A percentile compares a stretch with the other conserved stretches of the same genome.
phyloP scores from a whole-genome alignment of 306 rosid species.

The Abrus pulchellus region DNA sequence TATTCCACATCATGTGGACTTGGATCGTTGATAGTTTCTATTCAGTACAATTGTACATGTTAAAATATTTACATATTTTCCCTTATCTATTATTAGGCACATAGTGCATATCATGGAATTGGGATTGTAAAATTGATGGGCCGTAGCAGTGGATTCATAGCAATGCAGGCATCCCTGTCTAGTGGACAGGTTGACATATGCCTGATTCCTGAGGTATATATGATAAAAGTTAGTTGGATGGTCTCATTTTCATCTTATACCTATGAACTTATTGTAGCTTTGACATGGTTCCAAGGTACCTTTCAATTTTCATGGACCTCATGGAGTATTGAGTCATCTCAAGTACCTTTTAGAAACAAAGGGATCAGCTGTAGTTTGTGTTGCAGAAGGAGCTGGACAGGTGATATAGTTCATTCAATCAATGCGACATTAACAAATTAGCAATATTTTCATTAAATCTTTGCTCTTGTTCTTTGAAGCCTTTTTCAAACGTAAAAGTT shows the following conservation, averaged over 20 bases:
- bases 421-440: slow-evolving; percentile 7
- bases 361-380: slow-evolving; percentile 96
- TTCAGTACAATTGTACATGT: neutral
- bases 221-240: slow-evolving; percentile 18
- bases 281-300: slow-evolving; percentile 67
- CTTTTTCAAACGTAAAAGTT: slow-evolving; percentile 37
- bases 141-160: slow-evolving; percentile 98
- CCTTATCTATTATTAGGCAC: slow-evolving; percentile 74
- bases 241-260: slow-evolving; percentile 29
- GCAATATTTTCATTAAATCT: neutral
- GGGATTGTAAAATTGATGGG: slow-evolving; percentile 99
- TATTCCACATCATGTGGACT: slow-evolving; percentile 28
- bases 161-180: slow-evolving; percentile 96
- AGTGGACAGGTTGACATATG: slow-evolving; percentile 98
- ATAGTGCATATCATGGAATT: slow-evolving; percentile 97
- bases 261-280: slow-evolving; percentile 39
- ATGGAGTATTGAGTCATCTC: slow-evolving; percentile 86
- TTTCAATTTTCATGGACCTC: slow-evolving; percentile 85
- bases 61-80: slow-evolving; percentile 43
- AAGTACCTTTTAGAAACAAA: slow-evolving; percentile 87
- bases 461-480: slow-evolving; percentile 15
- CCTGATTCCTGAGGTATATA: slow-evolving; percentile 93
- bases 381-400: slow-evolving; percentile 99
- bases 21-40: slow-evolving; percentile 14
- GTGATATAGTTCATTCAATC: slow-evolving; percentile 52